Evolutionary conservation across 148 eudicot species (phyloP), one percentile per base, ranked within the genome.

Genomic region (Dianthus caryophyllus): DNA sequence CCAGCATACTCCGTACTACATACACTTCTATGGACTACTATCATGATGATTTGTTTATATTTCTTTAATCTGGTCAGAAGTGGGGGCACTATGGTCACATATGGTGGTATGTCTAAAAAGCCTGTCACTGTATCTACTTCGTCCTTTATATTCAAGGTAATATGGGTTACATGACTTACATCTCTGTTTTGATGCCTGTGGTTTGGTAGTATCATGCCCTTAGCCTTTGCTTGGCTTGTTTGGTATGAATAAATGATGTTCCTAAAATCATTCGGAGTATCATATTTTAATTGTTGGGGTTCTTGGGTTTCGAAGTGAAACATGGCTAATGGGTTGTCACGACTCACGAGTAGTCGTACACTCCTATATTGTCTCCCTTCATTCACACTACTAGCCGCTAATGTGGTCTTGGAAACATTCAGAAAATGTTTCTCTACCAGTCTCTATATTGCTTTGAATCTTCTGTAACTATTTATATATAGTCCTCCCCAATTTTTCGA

Each of bases 31-130:
- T n/a, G n/a, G n/a, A n/a, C n/a, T n/a, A 48, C 55, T 21, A 7
- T 67, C 67, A 68, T 30, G 30, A 4, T 31, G 64, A 18, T 53
- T 14, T 8, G 27, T 67, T 26, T 14, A 18, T 30, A 5, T 27
- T 61, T 61, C 36, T 55, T 6, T 64, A 20, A 8, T 36, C 24
- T 68, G 50, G 30, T 15, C 78, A 92, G 98, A 84, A 82, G 73
- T 49, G 87, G 97, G 52, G 98, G 97, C 75, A 94, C 92, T 55
- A 94, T 94, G 98, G 98, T 94, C 53, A 94, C 98, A 52, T 94
- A 94, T 64, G 98, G 98, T 55, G 98, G 98, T 66, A 94, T 94
- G 98, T 83, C 98, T 12, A 94, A 86, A 85, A 84, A 83, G 75
- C 98, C 98, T 53, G 29, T 94, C 39, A 83, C 88, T 10, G 88